phyloP scores from a whole-genome alignment of 208 protist genomes.

The Crithidia thermophila region DNA sequence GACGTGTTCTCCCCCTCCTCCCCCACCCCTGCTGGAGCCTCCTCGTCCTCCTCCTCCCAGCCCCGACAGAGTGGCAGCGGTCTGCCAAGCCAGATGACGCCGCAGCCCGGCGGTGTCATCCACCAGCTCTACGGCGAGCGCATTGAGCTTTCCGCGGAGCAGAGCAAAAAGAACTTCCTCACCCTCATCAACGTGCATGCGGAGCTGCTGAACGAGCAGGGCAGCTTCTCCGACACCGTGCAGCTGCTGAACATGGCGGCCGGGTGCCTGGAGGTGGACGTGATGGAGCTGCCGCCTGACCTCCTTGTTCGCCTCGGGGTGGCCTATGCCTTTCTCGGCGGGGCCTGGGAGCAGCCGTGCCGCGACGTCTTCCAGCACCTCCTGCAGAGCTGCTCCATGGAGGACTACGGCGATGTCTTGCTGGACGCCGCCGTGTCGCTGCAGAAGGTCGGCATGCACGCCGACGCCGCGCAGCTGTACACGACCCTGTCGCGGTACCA shows the following conservation, averaged over 20 bases:
- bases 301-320: conserved; percentile 81
- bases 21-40: neutral
- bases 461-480: conserved; percentile 62
- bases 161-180: conserved; percentile 75
- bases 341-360: conserved; percentile 54
- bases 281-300: conserved; percentile 86
- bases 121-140: conserved; percentile 56
- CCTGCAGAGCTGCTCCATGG: conserved; percentile 78
- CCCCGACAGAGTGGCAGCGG: neutral
- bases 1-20: conserved; percentile 15
- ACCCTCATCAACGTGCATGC: conserved; percentile 89
- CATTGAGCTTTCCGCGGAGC: conserved; percentile 46
- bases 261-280: conserved; percentile 56
- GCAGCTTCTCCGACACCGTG: conserved; percentile 78
- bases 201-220: conserved; percentile 86
- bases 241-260: conserved; percentile 69
- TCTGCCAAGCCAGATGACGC: neutral
- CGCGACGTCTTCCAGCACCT: conserved; percentile 83
- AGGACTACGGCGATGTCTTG: conserved; percentile 82
- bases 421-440: conserved; percentile 78
- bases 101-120: conserved; percentile 8
- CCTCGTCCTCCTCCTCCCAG: neutral
- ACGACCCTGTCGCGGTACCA: conserved; percentile 70
- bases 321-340: conserved; percentile 80
- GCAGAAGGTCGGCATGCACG: conserved; percentile 74